Conservation (phyloP, 305 asterid genomes). For the Fraxinus sp. region DNA sequence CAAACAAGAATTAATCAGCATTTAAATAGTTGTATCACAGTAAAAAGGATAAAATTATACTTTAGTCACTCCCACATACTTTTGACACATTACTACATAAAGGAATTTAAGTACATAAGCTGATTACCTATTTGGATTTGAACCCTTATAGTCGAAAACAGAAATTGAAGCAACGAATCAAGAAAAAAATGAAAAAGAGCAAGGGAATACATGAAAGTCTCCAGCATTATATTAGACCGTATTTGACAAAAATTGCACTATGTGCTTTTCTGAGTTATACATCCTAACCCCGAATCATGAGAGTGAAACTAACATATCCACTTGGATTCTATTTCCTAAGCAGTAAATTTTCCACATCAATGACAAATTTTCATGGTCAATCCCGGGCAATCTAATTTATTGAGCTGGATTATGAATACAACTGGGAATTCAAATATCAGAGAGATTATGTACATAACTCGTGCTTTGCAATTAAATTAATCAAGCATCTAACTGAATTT, state of each 20-base stretch:
- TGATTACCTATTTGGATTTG: background rate
- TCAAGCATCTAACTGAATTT: background rate
- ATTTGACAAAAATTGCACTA: background rate
- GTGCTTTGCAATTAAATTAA: background rate
- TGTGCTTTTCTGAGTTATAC: background rate
- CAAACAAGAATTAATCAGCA: conserved; percentile 15
- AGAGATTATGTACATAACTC: background rate
- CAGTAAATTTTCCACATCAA: background rate
- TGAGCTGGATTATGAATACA: background rate
- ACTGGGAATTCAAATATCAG: background rate
- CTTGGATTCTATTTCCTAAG: background rate
- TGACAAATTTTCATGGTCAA: background rate
- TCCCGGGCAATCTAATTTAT: background rate
- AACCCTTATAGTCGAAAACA: background rate
- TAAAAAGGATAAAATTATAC: conserved; percentile 2
- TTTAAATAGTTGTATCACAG: conserved; percentile 3
- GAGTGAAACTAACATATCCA: background rate
- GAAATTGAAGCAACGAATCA: background rate
- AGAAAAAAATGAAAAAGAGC: background rate
- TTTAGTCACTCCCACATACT: background rate
- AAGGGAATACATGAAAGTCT: background rate
- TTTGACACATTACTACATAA: background rate
- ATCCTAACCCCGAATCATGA: background rate
- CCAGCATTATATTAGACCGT: background rate
- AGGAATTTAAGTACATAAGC: background rate